Evolutionary conservation across 2,329 filamentous ascomycete species (phyloP).

Genomic region (Fusarium begoniae): DNA sequence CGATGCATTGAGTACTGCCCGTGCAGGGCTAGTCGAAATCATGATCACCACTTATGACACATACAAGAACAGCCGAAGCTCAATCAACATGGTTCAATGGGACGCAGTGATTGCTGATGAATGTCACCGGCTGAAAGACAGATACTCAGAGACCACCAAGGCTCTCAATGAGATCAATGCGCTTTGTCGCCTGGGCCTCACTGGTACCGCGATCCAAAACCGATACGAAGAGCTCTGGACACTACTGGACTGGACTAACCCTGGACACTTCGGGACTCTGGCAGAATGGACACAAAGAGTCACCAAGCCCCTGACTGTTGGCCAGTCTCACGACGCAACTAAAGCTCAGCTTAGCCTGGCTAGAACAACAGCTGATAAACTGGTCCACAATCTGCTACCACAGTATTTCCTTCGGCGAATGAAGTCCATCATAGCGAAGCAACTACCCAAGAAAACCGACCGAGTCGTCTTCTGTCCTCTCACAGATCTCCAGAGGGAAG

Average conservation of each 20-base stretch:
- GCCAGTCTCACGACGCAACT: slow-evolving; percentile 93
- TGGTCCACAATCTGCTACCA: slow-evolving; percentile 88
- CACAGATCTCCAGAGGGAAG: slow-evolving; percentile 80
- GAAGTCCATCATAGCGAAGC: slow-evolving; percentile 90
- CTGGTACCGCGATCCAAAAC: slow-evolving; percentile 96
- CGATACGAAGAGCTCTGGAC: slow-evolving; percentile 98
- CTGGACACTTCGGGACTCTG: slow-evolving; percentile 72
- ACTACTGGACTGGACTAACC: slow-evolving; percentile 94
- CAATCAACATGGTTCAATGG: slow-evolving; percentile 87
- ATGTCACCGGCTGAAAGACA: slow-evolving; percentile 89
- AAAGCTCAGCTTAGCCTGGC: slow-evolving; percentile 82
- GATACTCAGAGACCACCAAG: slow-evolving; percentile 77
- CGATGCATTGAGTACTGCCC: slow-evolving; percentile 75
- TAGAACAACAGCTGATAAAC: slow-evolving; percentile 81
- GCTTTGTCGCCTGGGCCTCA: slow-evolving; percentile 90
- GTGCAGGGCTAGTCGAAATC: slow-evolving; percentile 82
- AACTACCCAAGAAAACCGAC: slow-evolving; percentile 94
- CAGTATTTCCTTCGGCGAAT: slow-evolving; percentile 91
- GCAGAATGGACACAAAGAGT: slow-evolving; percentile 83
- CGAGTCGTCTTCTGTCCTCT: slow-evolving; percentile 94
- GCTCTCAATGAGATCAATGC: slow-evolving; percentile 92
- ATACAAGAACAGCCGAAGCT: slow-evolving; percentile 78
- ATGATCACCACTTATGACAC: slow-evolving; percentile 95
- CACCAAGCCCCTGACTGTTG: slow-evolving; percentile 80
- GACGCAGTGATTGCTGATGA: slow-evolving; percentile 96